Conservation (phyloP, 2,329 filamentous ascomycete species). For the Colletotrichum sp. region DNA sequence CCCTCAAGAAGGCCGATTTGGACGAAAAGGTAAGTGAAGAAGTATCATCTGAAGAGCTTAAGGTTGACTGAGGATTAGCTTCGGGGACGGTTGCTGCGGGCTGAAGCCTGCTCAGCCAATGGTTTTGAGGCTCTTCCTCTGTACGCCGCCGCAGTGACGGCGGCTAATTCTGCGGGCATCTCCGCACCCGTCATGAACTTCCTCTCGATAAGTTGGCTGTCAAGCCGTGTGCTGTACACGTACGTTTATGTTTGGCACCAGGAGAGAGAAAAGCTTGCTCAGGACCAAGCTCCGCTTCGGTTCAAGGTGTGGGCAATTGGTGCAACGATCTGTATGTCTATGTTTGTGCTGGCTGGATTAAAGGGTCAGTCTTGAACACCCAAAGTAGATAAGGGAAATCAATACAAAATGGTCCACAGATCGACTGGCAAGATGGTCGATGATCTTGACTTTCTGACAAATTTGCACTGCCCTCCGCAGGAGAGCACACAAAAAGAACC, state of each 20-base stretch:
- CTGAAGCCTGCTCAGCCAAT: neutral
- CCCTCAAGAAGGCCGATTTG: neutral
- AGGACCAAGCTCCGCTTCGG: neutral
- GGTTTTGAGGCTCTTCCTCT: neutral
- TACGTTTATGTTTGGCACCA: neutral
- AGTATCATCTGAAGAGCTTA: accelerated
- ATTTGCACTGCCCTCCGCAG: neutral
- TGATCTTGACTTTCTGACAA: neutral
- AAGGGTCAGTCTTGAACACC: accelerated
- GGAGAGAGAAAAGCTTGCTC: neutral
- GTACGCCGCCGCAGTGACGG: neutral
- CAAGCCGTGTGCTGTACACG: neutral
- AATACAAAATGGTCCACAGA: neutral
- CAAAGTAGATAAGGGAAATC: neutral
- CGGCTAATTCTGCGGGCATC: neutral
- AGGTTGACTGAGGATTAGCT: neutral
- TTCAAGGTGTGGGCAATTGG: neutral
- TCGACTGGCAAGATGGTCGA: neutral
- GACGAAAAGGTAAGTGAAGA: neutral
- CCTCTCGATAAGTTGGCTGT: neutral
- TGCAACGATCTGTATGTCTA: neutral
- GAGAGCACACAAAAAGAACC: neutral
- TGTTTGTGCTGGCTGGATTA: neutral
- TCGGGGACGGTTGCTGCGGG: neutral
- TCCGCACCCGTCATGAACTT: neutral